Evolutionary conservation across 345 rosid genomes (phyloP).

Genomic region (Erodium maritimum): DNA sequence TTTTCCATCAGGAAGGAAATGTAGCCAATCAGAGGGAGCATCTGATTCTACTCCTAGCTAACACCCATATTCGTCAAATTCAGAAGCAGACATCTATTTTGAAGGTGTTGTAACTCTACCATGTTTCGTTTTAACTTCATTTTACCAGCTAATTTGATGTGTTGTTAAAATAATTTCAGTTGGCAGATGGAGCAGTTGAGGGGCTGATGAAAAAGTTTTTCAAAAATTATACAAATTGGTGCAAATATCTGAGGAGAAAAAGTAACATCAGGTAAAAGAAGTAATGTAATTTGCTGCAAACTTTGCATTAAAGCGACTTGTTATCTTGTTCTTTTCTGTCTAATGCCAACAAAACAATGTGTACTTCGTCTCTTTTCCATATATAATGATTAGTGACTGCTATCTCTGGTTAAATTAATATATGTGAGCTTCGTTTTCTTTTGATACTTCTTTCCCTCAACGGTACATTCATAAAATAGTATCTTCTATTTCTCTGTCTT

Average conservation of each 20-base stretch:
- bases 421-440: neutral
- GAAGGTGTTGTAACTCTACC: constrained; percentile 32
- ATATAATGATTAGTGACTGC: neutral
- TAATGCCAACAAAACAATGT: neutral
- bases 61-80: constrained; percentile 43
- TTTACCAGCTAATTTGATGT: constrained; percentile 6
- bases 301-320: neutral
- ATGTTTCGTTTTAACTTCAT: neutral
- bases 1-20: constrained; percentile 54
- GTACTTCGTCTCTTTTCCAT: neutral
- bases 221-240: constrained; percentile 83
- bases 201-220: constrained; percentile 74
- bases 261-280: constrained; percentile 57
- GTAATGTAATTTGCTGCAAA: constrained; percentile 2
- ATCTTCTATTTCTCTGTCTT: neutral
- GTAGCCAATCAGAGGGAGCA: constrained; percentile 92
- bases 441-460: neutral
- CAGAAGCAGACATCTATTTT: constrained; percentile 34
- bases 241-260: constrained; percentile 72
- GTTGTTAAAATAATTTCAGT: constrained; percentile 27
- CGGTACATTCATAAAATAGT: neutral
- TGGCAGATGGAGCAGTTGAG: constrained; percentile 61
- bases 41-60: constrained; percentile 77
- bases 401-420: no score
- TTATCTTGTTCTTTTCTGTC: neutral